Conservation (phyloP, 1,284 basidiomycete species). For the Irpex sp. region DNA sequence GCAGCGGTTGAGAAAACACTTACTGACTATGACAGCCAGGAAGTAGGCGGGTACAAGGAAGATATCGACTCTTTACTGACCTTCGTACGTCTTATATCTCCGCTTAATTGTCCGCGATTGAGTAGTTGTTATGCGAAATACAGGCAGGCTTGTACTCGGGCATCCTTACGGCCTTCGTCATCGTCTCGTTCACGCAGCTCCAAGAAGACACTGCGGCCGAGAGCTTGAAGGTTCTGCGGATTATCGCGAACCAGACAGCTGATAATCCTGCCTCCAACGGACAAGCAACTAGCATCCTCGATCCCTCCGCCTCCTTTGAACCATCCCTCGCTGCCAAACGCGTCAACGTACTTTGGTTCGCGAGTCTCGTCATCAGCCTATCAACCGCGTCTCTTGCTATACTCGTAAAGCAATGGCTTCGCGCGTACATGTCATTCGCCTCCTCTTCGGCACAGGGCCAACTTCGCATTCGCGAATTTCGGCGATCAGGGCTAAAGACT, state of each 20-base stretch:
- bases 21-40: neutral
- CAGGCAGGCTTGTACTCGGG: neutral
- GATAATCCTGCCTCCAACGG: neutral
- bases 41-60: neutral
- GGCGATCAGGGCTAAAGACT: neutral
- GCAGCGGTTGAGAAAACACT: neutral
- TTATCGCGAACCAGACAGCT: neutral
- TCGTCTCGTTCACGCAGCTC: neutral
- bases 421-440: too few species aligned
- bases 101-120: too few species aligned
- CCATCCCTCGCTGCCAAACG: too few species aligned
- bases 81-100: neutral
- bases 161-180: neutral
- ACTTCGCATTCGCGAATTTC: neutral
- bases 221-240: neutral
- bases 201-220: neutral
- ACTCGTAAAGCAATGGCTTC: too few species aligned
- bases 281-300: neutral
- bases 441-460: too few species aligned
- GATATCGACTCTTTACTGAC: neutral
- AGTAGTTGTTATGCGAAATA: neutral
- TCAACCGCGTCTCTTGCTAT: too few species aligned
- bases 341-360: too few species aligned
- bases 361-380: neutral
- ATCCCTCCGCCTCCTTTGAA: too few species aligned